These are phyloP conservation scores for Hemileccinum rubropunctum DNA, from an alignment of 768 basidiomycete species.

Conservation along the genomic window DNA sequence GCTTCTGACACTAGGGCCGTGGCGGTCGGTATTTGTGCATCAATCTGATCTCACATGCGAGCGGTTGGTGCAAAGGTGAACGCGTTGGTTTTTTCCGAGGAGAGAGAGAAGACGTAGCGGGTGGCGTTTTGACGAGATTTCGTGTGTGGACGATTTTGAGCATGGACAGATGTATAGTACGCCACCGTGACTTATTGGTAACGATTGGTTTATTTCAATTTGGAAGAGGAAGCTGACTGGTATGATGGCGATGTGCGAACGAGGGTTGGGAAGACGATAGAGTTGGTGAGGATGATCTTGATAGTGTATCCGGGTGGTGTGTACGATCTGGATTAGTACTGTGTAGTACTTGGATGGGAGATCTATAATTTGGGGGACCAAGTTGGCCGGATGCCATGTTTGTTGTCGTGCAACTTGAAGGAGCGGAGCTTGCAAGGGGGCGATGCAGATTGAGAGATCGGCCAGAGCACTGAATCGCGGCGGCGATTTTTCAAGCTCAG, in stretches of 20 bases:
- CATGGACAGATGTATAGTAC: conserved; percentile 7
- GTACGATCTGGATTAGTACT: no score
- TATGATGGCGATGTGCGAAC: no score
- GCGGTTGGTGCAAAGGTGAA: background rate
- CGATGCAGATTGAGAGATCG: conserved; percentile 6
- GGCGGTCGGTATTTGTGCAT: conserved; percentile 7
- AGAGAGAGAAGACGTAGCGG: background rate
- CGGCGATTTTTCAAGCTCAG: no score
- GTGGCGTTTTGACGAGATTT: conserved; percentile 19
- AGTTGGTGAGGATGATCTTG: conserved; percentile 10
- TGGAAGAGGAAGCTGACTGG: conserved; percentile 8
- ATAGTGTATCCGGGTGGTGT: background rate
- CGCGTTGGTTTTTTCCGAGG: background rate
- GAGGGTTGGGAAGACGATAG: no score
- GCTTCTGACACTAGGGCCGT: conserved; percentile 6
- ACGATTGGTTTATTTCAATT: background rate
- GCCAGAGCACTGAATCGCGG: conserved; percentile 12
- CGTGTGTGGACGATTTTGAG: background rate
- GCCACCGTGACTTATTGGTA: conserved; percentile 18
- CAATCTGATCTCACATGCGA: conserved; percentile 14
- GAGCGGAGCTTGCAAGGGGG: no score
- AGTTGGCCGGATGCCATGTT: conserved; percentile 4
- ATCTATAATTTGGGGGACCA: no score
- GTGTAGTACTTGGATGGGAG: no score
- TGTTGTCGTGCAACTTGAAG: background rate